Evolutionary conservation across 2,329 filamentous ascomycete species (phyloP).

Genomic region (Pezicula carpinea): DNA sequence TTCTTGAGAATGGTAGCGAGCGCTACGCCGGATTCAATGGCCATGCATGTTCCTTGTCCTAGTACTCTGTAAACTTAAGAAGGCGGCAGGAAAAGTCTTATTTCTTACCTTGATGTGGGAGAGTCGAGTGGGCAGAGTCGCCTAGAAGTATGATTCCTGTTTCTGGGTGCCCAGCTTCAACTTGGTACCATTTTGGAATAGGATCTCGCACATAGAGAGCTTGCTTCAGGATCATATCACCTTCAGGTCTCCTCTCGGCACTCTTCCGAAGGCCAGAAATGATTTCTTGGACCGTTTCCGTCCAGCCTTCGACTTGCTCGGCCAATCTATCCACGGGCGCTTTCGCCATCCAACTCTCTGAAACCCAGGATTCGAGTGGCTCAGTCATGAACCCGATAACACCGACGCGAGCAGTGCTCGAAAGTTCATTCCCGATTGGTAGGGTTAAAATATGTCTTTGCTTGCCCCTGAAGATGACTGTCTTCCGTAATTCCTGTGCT

Average conservation of each 20-base stretch:
- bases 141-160: conserved; percentile 5
- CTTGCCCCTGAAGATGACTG: not conserved
- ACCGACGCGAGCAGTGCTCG: not conserved
- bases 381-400: not conserved
- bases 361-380: not conserved
- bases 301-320: not conserved
- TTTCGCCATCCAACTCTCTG: not conserved
- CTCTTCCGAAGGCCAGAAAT: not conserved
- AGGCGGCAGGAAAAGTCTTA: not conserved
- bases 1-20: not conserved
- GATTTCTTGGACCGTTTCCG: not conserved
- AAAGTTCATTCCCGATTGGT: not conserved
- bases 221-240: not conserved
- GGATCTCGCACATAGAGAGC: not conserved
- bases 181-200: not conserved
- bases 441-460: not conserved
- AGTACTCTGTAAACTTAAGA: not conserved
- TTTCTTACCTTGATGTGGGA: conserved; percentile 3
- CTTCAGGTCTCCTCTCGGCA: not conserved
- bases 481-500: not conserved
- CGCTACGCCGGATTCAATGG: not conserved
- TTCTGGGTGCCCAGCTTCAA: not conserved
- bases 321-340: not conserved
- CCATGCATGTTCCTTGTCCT: not conserved
- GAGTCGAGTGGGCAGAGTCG: conserved; percentile 7